phyloP scores from a whole-genome alignment of 495 filamentous ascomycete genomes.

The Penicillium paxilli region DNA sequence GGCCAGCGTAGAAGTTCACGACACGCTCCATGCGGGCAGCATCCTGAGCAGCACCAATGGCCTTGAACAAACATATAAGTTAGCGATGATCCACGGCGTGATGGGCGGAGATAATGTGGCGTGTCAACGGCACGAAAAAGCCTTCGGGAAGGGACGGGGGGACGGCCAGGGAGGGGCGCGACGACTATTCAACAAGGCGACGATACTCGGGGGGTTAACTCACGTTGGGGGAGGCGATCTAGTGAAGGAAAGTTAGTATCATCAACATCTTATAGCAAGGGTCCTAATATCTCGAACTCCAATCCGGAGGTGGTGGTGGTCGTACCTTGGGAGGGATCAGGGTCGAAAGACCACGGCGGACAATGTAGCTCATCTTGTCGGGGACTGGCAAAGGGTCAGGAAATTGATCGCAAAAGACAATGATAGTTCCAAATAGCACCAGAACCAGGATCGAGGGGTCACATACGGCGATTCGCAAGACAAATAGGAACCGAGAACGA shows the following conservation, averaged over 20 bases:
- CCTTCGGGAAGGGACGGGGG: constrained; percentile 22
- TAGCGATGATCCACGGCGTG: constrained; percentile 16
- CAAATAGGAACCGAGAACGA: constrained; percentile 35
- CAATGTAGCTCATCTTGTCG: constrained; percentile 85
- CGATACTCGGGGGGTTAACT: constrained; percentile 33
- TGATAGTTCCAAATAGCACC: constrained; percentile 1
- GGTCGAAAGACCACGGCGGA: constrained; percentile 89
- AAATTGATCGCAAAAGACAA: constrained; percentile 18
- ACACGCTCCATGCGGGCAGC: constrained; percentile 94
- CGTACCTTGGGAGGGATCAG: constrained; percentile 96
- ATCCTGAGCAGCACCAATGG: constrained; percentile 89
- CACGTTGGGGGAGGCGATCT: constrained; percentile 93
- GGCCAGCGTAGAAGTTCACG: constrained; percentile 96
- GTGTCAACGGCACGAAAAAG: constrained; percentile 23
- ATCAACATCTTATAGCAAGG: background rate
- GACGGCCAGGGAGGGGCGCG: constrained; percentile 11
- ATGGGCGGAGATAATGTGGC: constrained; percentile 2
- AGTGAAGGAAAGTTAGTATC: constrained; percentile 31
- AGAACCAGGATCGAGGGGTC: background rate
- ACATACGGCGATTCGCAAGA: constrained; percentile 37
- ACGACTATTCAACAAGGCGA: constrained; percentile 1
- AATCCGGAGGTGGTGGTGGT: constrained; percentile 14
- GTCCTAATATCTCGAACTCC: background rate
- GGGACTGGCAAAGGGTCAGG: constrained; percentile 36
- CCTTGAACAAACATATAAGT: constrained; percentile 49